A percentile compares a stretch with the other conserved stretches of the same genome.
phyloP scores from a whole-genome alignment of 2,329 filamentous ascomycete genomes.

The Trichoderma oligosporum region DNA sequence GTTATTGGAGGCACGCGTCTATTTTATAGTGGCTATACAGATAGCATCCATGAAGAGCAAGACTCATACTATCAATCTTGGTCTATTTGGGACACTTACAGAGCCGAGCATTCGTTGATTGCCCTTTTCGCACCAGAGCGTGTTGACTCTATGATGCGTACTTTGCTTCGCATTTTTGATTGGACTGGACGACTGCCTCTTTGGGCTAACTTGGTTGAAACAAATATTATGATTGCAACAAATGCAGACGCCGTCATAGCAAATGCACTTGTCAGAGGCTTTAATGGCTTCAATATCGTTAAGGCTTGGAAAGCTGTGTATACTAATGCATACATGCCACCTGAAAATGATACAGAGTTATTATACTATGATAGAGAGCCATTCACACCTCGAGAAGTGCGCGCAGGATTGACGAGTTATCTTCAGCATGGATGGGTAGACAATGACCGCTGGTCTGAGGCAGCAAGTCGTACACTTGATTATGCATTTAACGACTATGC shows the following conservation, averaged over 20 bases:
- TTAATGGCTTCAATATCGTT: slow-evolving; percentile 39
- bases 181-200: slow-evolving; percentile 46
- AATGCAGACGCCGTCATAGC: slow-evolving; percentile 46
- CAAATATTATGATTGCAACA: slow-evolving; percentile 49
- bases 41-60: slow-evolving; percentile 38
- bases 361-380: slow-evolving; percentile 47
- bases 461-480: slow-evolving; percentile 44
- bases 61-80: slow-evolving; percentile 49
- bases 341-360: slow-evolving; percentile 40
- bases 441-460: slow-evolving; percentile 46
- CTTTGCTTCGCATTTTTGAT: slow-evolving; percentile 43
- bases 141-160: slow-evolving; percentile 47
- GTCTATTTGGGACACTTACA: slow-evolving; percentile 50
- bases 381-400: slow-evolving; percentile 42
- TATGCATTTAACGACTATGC: slow-evolving; percentile 47
- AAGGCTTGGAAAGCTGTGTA: slow-evolving; percentile 43
- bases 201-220: slow-evolving; percentile 48
- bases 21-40: slow-evolving; percentile 47
- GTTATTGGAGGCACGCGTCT: slow-evolving; percentile 25
- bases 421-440: slow-evolving; percentile 43
- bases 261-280: slow-evolving; percentile 43
- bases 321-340: slow-evolving; percentile 44
- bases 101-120: slow-evolving; percentile 44
- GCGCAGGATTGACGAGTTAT: slow-evolving; percentile 45
- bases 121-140: slow-evolving; percentile 45